Evolutionary conservation across 257 asterid genomes (phyloP), one percentile per base, ranked within the genome.

Genomic region (Cordia subcordata): DNA sequence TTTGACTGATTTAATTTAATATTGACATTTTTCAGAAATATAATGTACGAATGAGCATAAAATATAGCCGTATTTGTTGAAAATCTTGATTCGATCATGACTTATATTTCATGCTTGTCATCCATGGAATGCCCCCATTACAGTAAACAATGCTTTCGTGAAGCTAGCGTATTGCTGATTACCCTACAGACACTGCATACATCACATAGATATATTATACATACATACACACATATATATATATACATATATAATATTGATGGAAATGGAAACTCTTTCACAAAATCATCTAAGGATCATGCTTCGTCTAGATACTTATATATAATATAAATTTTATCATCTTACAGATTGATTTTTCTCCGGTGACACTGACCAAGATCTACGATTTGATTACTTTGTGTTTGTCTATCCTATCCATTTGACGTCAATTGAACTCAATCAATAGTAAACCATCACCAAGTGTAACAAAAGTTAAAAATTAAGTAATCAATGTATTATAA

Each of bases 11-110:
- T 9, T 8, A 42, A 42, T 40, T 61, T 18, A 58, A 62, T 58
- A 58, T 53, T n/a, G n/a, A n/a, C n/a, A n/a, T n/a, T n/a, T n/a
- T n/a, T n/a, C n/a, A n/a, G n/a, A n/a, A n/a, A n/a, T n/a, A n/a
- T n/a, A n/a, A n/a, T n/a, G n/a, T n/a, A n/a, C n/a, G n/a, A n/a
- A n/a, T n/a, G n/a, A n/a, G n/a, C n/a, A n/a, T 33, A 27, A 55
- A 62, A 44, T 17, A 21, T 16, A 8, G 10, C 61, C 58, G 27
- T 59, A 68, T 60, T 22, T 52, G 63, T n/a, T 61, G 53, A 54
- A 52, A 42, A 16, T 50, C 55, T 46, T 32, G 50, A 57, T 63
- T 3, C 46, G 44, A 44, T 53, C 23, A 58, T 64, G 35, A 27
- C 6, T 6, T 27, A 27, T 3, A 27, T 1, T 27, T 27, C 35